phyloP scores from a whole-genome alignment of 768 basidiomycete genomes.

The Goffeauzyma gilvescens region DNA sequence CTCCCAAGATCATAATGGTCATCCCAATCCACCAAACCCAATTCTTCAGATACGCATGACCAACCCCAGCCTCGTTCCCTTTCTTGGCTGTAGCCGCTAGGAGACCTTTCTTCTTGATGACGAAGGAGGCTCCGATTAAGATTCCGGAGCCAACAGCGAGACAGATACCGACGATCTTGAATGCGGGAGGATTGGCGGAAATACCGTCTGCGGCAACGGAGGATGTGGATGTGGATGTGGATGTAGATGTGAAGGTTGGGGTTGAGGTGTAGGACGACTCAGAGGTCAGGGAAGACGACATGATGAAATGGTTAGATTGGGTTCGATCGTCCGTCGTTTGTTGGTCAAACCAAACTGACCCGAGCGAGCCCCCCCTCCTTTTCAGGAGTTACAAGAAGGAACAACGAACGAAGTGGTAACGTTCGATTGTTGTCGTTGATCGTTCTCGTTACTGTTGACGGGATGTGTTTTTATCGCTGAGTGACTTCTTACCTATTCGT shows the following conservation, averaged over 20 bases:
- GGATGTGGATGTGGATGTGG: conserved; percentile 18
- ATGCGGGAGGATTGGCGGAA: conserved; percentile 10
- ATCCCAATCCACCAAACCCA: conserved; percentile 85
- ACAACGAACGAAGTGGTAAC: too few species aligned
- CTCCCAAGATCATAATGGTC: conserved; percentile 81
- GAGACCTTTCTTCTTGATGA: conserved; percentile 88
- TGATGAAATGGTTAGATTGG: too few species aligned
- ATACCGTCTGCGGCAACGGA: conserved; percentile 9
- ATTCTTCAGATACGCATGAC: conserved; percentile 86
- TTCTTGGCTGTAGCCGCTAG: conserved; percentile 35
- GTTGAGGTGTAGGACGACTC: neutral
- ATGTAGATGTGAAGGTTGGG: conserved; percentile 6
- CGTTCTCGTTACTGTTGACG: too few species aligned
- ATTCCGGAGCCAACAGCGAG: conserved; percentile 46
- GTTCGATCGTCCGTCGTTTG: too few species aligned
- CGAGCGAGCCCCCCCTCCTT: too few species aligned
- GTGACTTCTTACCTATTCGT: too few species aligned
- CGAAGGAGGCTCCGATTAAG: conserved; percentile 48
- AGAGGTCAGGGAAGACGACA: conserved; percentile 11
- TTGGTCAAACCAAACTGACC: too few species aligned
- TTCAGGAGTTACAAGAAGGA: too few species aligned
- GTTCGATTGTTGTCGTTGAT: too few species aligned
- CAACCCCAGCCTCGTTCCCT: conserved; percentile 46
- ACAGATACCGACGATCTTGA: conserved; percentile 35
- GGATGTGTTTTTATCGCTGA: too few species aligned